These are phyloP conservation scores for Glarea lozoyensis DNA, from an alignment of 495 filamentous ascomycete species.

Conservation along the genomic window DNA sequence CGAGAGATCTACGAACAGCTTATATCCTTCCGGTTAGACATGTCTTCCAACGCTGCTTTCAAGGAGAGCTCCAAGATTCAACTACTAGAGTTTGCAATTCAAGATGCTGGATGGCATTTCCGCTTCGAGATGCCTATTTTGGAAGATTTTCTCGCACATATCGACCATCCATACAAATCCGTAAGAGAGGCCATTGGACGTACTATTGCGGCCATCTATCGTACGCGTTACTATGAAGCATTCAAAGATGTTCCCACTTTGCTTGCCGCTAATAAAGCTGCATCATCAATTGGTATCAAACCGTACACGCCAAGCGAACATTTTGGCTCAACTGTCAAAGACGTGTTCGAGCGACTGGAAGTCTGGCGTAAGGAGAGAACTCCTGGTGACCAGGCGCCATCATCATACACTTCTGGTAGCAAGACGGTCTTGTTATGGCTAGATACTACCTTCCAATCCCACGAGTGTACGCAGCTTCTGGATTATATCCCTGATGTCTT, in stretches of 20 bases:
- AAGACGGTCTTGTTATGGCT: constrained; percentile 97
- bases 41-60: constrained; percentile 94
- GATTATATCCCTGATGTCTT: constrained; percentile 86
- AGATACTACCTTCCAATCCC: constrained; percentile 79
- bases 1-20: constrained; percentile 84
- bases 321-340: constrained; percentile 59
- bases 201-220: constrained; percentile 76
- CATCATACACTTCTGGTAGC: constrained; percentile 88
- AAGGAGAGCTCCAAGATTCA: constrained; percentile 97
- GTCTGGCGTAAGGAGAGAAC: constrained; percentile 77
- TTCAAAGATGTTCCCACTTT: constrained; percentile 68
- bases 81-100: constrained; percentile 78
- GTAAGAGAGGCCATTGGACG: constrained; percentile 92
- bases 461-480: constrained; percentile 86
- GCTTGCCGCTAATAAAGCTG: constrained; percentile 65
- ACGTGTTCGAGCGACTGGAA: constrained; percentile 75
- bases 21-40: constrained; percentile 79
- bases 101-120: constrained; percentile 93
- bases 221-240: constrained; percentile 87
- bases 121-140: constrained; percentile 82
- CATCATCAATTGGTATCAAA: constrained; percentile 76
- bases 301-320: constrained; percentile 73
- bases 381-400: constrained; percentile 86
- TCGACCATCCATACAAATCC: constrained; percentile 96
- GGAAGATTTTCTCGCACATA: constrained; percentile 78